Evolutionary conservation across 202 grass and related monocot species (phyloP).

Genomic region (Eragrostis tef): DNA sequence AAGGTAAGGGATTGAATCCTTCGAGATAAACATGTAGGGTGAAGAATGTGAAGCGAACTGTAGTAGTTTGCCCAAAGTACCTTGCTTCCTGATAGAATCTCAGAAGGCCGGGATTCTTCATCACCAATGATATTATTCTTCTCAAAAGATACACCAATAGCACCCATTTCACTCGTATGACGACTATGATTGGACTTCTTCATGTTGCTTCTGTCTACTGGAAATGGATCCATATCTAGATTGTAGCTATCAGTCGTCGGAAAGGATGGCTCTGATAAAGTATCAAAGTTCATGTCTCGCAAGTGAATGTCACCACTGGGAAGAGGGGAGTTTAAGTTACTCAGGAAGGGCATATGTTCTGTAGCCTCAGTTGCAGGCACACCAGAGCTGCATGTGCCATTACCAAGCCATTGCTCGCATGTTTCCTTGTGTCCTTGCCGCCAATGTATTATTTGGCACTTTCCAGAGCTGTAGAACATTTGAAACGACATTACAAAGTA

Average conservation of each 20-base stretch:
- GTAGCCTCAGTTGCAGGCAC: slow-evolving; percentile 47
- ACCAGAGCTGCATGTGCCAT: slow-evolving; percentile 43
- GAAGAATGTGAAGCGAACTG: slow-evolving; percentile 30
- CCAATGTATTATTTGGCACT: slow-evolving; percentile 98
- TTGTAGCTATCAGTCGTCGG: slow-evolving; percentile 54
- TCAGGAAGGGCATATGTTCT: slow-evolving; percentile 70
- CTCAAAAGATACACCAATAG: slow-evolving; percentile 46
- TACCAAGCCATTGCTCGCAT: slow-evolving; percentile 75
- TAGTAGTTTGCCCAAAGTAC: slow-evolving; percentile 35
- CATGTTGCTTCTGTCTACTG: slow-evolving; percentile 49
- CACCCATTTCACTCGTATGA: slow-evolving; percentile 58
- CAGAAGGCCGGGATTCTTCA: slow-evolving; percentile 49
- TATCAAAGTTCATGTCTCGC: slow-evolving; percentile 64
- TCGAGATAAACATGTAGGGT: slow-evolving; percentile 32
- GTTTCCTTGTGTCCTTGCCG: slow-evolving; percentile 91
- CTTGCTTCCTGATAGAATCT: slow-evolving; percentile 59
- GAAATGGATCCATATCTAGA: slow-evolving; percentile 53
- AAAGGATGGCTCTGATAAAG: slow-evolving; percentile 63
- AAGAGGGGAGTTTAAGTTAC: slow-evolving; percentile 73
- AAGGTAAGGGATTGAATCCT: slow-evolving; percentile 35
- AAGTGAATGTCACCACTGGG: slow-evolving; percentile 57
- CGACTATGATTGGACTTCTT: slow-evolving; percentile 57
- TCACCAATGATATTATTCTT: slow-evolving; percentile 44
- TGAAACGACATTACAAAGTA: not conserved
- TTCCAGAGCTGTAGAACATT: slow-evolving; percentile 81